Percentiles rank a stretch among this genome's conserved stretches.
phyloP scores from a whole-genome alignment of 1,139 yeast genomes.

The Pichia sp. region DNA sequence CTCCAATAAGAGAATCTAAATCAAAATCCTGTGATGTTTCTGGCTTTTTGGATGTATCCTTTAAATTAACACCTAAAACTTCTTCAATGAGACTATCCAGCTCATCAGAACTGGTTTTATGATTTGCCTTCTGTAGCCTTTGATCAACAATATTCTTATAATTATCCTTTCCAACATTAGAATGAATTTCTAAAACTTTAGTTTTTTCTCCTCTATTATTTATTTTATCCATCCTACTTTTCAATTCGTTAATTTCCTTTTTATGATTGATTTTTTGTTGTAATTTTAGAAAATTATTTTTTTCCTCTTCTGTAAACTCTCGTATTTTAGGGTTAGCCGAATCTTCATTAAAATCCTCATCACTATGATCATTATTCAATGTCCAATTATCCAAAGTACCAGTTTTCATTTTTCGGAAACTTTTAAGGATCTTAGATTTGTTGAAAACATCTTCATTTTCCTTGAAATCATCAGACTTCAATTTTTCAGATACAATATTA shows the following conservation, averaged over 20 bases:
- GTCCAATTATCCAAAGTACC: slow-evolving; percentile 6
- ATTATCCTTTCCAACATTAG: slow-evolving; percentile 17
- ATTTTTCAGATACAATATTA: slow-evolving; percentile 14
- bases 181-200: slow-evolving; percentile 20
- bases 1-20: slow-evolving; percentile 2
- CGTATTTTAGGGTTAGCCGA: slow-evolving; percentile 11
- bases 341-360: slow-evolving; percentile 2
- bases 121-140: slow-evolving; percentile 3
- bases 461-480: slow-evolving; percentile 4
- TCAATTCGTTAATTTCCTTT: slow-evolving; percentile 7
- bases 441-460: slow-evolving; percentile 4
- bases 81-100: slow-evolving; percentile 20
- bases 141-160: slow-evolving; percentile 18
- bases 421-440: not conserved
- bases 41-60: not conserved
- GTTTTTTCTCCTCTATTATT: slow-evolving; percentile 7
- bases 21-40: slow-evolving; percentile 3
- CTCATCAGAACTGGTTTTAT: slow-evolving; percentile 14
- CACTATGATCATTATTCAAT: slow-evolving; percentile 1
- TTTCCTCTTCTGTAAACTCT: slow-evolving; percentile 23
- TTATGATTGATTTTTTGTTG: slow-evolving; percentile 21
- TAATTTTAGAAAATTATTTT: slow-evolving; percentile 16
- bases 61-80: slow-evolving; percentile 12
- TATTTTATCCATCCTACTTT: slow-evolving; percentile 17
- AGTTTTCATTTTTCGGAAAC: slow-evolving; percentile 7